Conservation (phyloP, 306 rosid genomes). For the Pyrus communis region DNA sequence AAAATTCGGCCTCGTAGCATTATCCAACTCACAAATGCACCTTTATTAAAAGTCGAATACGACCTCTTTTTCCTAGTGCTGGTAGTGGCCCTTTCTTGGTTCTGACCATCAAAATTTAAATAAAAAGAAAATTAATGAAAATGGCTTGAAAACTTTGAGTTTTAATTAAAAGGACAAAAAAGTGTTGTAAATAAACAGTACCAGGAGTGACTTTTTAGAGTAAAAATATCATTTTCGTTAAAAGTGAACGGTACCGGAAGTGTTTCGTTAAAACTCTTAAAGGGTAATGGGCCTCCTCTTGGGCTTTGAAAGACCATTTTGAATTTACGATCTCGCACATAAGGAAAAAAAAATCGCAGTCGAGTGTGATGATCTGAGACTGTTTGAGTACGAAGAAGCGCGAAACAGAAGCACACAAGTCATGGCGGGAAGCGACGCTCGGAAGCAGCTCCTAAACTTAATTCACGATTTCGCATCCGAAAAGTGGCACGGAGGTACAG, state of each 20-base stretch:
- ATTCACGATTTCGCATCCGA: constrained; percentile 74
- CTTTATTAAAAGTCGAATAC: too few relatives aligned
- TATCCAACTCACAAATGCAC: too few relatives aligned
- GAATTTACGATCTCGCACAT: not conserved
- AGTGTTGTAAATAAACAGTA: too few relatives aligned
- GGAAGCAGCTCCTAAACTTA: constrained; percentile 50
- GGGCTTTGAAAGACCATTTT: not conserved
- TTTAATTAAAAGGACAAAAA: too few relatives aligned
- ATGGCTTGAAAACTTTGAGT: accelerated
- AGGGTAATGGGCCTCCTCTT: not conserved
- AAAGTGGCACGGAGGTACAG: constrained; percentile 67
- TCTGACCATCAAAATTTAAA: not conserved
- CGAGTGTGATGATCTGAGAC: too few relatives aligned
- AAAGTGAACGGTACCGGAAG: too few relatives aligned
- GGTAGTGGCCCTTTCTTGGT: not conserved
- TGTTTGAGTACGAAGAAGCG: constrained; percentile 1
- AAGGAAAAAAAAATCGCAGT: not conserved
- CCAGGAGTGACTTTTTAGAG: too few relatives aligned
- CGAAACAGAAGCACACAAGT: not conserved
- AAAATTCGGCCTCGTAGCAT: too few relatives aligned
- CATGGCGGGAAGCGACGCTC: constrained; percentile 69
- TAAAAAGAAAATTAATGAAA: too few relatives aligned
- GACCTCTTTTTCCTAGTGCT: too few relatives aligned
- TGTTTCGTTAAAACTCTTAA: too few relatives aligned
- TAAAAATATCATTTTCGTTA: too few relatives aligned